Percentiles rank a stretch among this genome's conserved stretches.
These are phyloP conservation scores for Metschnikowia sp. DNA, from an alignment of 805 yeast species.

Conservation along the genomic window DNA sequence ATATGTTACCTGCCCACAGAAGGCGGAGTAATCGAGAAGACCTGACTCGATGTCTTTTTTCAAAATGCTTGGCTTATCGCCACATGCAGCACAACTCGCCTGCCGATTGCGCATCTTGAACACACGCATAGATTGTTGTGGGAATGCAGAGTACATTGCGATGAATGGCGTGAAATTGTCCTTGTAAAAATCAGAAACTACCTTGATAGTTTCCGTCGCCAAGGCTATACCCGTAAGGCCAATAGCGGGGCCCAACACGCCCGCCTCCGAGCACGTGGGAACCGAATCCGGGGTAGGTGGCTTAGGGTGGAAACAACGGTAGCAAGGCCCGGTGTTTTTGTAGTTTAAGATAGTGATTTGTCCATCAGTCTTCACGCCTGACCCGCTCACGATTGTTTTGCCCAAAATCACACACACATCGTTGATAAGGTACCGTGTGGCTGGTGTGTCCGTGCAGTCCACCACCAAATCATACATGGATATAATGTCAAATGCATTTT, in stretches of 20 bases:
- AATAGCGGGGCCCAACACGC: constrained; percentile 94
- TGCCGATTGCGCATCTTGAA: constrained; percentile 79
- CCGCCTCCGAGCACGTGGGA: constrained; percentile 87
- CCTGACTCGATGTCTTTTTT: constrained; percentile 43
- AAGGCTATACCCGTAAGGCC: constrained; percentile 86
- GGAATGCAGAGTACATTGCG: constrained; percentile 64
- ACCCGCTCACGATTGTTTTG: constrained; percentile 81
- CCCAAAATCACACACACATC: constrained; percentile 73
- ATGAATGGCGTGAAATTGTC: constrained; percentile 66
- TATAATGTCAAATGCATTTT: constrained; percentile 63
- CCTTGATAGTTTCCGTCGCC: constrained; percentile 83
- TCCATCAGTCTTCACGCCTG: constrained; percentile 90
- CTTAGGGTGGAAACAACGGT: constrained; percentile 85
- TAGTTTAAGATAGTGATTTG: constrained; percentile 78
- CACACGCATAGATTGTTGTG: constrained; percentile 60
- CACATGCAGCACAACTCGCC: constrained; percentile 61
- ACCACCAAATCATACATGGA: constrained; percentile 68
- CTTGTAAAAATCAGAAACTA: constrained; percentile 54
- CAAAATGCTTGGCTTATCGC: constrained; percentile 50
- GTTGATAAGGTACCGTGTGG: constrained; percentile 78
- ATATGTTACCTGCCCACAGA: constrained; percentile 65
- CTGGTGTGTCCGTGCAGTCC: constrained; percentile 95
- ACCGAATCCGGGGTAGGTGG: constrained; percentile 87
- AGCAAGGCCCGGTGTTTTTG: constrained; percentile 75
- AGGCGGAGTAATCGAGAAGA: constrained; percentile 58